Conservation (phyloP, 2,329 filamentous ascomycete species). For the Alternaria triticimaculans region DNA sequence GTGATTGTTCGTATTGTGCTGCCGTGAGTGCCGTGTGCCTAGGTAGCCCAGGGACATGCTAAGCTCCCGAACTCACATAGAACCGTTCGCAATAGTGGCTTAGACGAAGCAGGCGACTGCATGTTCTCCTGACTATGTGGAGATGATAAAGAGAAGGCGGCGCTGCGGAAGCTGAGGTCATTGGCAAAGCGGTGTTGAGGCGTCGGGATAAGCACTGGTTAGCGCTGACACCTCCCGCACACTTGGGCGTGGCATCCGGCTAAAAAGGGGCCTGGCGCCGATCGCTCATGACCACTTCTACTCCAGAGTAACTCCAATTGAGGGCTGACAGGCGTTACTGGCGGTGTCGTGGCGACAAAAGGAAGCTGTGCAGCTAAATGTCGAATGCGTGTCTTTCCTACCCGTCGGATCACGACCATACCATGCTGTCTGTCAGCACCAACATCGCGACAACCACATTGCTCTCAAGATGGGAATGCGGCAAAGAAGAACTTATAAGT, state of each 20-base stretch:
- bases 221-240: background rate
- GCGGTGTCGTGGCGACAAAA: background rate
- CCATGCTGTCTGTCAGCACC: background rate
- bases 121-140: background rate
- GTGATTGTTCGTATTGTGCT: background rate
- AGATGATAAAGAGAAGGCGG: background rate
- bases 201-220: constrained; percentile 4
- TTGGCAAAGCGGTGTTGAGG: background rate
- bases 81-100: background rate
- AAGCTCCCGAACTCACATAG: background rate
- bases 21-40: background rate
- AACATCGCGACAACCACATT: background rate
- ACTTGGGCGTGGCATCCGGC: background rate
- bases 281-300: background rate
- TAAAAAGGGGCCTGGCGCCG: constrained; percentile 2
- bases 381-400: background rate
- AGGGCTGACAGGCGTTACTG: background rate
- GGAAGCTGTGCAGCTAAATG: background rate
- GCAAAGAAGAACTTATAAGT: background rate
- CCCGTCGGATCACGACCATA: background rate
- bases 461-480: background rate
- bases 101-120: background rate
- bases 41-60: background rate
- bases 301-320: background rate
- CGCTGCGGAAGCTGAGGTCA: background rate